phyloP scores from a whole-genome alignment of 495 filamentous ascomycete species.

The Podospora conica region DNA sequence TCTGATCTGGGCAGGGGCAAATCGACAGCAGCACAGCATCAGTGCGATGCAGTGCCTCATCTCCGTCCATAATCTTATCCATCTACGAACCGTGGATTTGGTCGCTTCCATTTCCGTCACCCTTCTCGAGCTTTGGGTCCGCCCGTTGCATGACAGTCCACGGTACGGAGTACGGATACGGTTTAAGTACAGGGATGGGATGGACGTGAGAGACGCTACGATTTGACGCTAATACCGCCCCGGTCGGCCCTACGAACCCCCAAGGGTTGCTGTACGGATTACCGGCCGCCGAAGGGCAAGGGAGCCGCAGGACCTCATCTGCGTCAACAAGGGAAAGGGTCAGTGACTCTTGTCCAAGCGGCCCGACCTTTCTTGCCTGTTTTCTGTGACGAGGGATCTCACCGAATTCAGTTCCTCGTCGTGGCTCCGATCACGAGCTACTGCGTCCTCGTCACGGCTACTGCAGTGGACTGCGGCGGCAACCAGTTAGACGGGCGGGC shows the following conservation, averaged over 20 bases:
- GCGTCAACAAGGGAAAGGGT: too few species aligned
- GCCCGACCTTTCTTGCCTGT: background rate
- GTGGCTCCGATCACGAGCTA: background rate
- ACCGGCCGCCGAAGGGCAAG: too few species aligned
- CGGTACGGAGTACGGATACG: too few species aligned
- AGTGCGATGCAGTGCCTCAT: background rate
- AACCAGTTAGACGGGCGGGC: background rate
- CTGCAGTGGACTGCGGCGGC: background rate
- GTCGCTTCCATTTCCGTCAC: too few species aligned
- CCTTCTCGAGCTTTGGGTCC: too few species aligned
- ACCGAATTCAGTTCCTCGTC: background rate
- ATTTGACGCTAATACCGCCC: background rate
- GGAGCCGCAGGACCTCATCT: background rate
- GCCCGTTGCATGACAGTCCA: too few species aligned
- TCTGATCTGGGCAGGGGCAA: background rate
- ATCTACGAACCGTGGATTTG: too few species aligned
- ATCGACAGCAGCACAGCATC: background rate
- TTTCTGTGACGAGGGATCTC: background rate
- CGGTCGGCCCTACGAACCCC: background rate
- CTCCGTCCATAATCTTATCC: background rate
- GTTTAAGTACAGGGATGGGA: too few species aligned
- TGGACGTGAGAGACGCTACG: background rate
- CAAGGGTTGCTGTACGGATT: background rate
- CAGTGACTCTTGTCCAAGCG: background rate
- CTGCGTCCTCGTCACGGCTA: background rate